Conservation (phyloP, 2,329 filamentous ascomycete genomes). For the Scedosporium minutisporum region DNA sequence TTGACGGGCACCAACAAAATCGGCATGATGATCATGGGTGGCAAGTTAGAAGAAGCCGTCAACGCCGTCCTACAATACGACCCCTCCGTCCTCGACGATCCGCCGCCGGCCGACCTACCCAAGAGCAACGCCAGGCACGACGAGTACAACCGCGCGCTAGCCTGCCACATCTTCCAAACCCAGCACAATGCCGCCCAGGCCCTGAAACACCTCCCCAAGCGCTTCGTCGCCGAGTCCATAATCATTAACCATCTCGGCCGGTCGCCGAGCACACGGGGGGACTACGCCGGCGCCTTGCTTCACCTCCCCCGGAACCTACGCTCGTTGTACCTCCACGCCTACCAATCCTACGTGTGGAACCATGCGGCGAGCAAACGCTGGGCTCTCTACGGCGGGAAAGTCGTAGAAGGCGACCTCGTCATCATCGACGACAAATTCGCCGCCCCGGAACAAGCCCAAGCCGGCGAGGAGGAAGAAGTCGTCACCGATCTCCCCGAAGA, state of each 20-base stretch:
- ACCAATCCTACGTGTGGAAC: slow-evolving; percentile 95
- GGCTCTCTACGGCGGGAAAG: slow-evolving; percentile 60
- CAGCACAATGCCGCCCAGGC: slow-evolving; percentile 50
- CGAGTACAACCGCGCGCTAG: slow-evolving; percentile 68
- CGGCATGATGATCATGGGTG: slow-evolving; percentile 73
- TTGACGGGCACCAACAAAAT: slow-evolving; percentile 75
- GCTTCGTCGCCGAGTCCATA: slow-evolving; percentile 70
- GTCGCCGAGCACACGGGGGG: slow-evolving; percentile 34
- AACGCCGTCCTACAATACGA: slow-evolving; percentile 68
- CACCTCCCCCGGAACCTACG: slow-evolving; percentile 73
- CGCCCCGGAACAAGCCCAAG: slow-evolving; percentile 26
- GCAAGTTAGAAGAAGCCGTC: slow-evolving; percentile 71
- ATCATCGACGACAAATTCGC: slow-evolving; percentile 42
- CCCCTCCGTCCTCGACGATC: slow-evolving; percentile 30
- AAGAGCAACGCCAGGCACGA: slow-evolving; percentile 54
- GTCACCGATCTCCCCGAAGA: slow-evolving; percentile 11
- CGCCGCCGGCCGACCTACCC: slow-evolving; percentile 26
- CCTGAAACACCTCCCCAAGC: slow-evolving; percentile 60
- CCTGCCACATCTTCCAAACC: slow-evolving; percentile 63
- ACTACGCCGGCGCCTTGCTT: slow-evolving; percentile 74
- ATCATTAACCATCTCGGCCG: slow-evolving; percentile 65
- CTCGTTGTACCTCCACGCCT: slow-evolving; percentile 94
- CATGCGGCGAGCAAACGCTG: slow-evolving; percentile 71
- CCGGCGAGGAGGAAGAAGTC: slow-evolving; percentile 36
- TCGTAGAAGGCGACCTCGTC: slow-evolving; percentile 80